Evolutionary conservation across 2,329 filamentous ascomycete species (phyloP).

Genomic region (Sarocladium strictum): DNA sequence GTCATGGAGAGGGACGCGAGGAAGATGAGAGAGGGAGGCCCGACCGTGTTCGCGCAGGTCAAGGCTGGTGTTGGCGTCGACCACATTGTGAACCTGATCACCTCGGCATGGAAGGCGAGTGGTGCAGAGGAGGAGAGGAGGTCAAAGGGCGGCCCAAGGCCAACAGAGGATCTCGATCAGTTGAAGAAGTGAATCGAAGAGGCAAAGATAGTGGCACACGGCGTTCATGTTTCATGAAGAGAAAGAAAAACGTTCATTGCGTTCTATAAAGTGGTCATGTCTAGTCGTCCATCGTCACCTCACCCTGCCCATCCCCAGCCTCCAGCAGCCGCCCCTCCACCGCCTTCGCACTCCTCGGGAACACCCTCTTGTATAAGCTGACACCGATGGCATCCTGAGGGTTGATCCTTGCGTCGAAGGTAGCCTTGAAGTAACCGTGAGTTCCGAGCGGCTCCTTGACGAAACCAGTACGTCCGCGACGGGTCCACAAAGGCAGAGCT

Average conservation of each 20-base stretch:
- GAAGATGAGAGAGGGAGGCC: constrained; percentile 92
- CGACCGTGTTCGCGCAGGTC: constrained; percentile 95
- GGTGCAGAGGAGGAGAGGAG: constrained; percentile 63
- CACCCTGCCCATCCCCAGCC: constrained; percentile 22
- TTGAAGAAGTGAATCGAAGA: constrained; percentile 24
- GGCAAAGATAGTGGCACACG: neutral
- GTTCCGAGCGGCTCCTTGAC: constrained; percentile 94
- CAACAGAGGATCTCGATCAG: constrained; percentile 49
- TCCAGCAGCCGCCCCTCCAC: constrained; percentile 39
- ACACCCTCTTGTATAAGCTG: constrained; percentile 80
- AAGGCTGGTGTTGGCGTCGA: constrained; percentile 83
- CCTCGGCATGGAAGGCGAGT: constrained; percentile 88
- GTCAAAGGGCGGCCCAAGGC: constrained; percentile 48
- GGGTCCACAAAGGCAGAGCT: constrained; percentile 90
- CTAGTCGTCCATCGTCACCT: constrained; percentile 29
- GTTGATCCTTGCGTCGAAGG: constrained; percentile 93
- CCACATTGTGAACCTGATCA: constrained; percentile 79
- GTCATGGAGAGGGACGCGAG: constrained; percentile 95
- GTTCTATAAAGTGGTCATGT: constrained; percentile 6
- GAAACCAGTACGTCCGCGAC: constrained; percentile 77
- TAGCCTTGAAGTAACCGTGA: constrained; percentile 99
- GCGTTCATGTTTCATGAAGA: no score
- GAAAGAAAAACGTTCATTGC: constrained; percentile 5
- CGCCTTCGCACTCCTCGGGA: constrained; percentile 62
- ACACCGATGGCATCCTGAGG: constrained; percentile 91